Conservation (phyloP, 1,284 basidiomycete species). For the Rhodotorula sp. region DNA sequence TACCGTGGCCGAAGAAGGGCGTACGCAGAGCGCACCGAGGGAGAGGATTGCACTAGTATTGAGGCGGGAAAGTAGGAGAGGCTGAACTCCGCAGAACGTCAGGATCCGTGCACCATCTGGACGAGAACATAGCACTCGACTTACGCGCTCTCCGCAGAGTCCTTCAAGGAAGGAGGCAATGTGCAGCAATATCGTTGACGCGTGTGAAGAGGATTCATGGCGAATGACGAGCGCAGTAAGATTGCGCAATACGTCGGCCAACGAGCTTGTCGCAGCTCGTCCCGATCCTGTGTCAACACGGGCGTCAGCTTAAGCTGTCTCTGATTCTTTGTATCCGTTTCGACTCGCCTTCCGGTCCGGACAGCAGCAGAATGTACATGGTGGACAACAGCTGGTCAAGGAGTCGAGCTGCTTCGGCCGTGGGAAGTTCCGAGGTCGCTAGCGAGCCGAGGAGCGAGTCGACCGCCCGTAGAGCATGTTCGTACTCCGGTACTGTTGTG, state of each 20-base stretch:
- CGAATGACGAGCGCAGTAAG: constrained; percentile 18
- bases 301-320: too few species aligned
- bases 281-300: constrained; percentile 20
- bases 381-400: constrained; percentile 4
- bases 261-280: constrained; percentile 7
- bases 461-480: constrained; percentile 11
- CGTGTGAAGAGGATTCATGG: not conserved
- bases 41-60: constrained; percentile 35
- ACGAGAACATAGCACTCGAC: not conserved
- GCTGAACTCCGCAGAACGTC: constrained; percentile 4
- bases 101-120: not conserved
- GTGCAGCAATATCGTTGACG: constrained; percentile 6
- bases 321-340: not conserved
- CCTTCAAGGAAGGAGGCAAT: constrained; percentile 34
- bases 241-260: constrained; percentile 32
- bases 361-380: constrained; percentile 14
- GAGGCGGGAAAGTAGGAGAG: constrained; percentile 39
- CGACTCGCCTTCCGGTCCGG: constrained; percentile 32
- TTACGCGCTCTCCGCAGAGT: constrained; percentile 36
- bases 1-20: not conserved
- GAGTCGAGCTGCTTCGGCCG: not conserved
- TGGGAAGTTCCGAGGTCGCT: not conserved
- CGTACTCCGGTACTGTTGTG: constrained; percentile 19
- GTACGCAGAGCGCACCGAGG: constrained; percentile 28
- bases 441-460: not conserved